Evolutionary conservation across 768 basidiomycete species (phyloP), one percentile per base, ranked within the genome.

Genomic region (Hypholoma sublateritium): DNA sequence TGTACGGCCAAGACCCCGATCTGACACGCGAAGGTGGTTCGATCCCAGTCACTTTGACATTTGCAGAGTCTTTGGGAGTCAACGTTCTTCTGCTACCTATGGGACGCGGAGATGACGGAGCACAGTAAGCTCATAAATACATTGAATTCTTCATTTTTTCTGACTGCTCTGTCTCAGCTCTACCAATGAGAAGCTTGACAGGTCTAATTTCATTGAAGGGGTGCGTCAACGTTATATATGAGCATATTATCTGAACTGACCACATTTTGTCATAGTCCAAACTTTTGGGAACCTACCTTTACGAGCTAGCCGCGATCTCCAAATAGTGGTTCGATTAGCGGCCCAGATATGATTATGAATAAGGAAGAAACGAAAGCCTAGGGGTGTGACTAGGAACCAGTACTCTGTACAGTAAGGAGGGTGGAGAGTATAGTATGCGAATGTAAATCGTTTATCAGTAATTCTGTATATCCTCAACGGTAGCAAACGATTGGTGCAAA

Each of bases 121-220:
- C 93, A 41, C 93, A 94, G 88, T 93, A 67, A 61, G 89, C 84
- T 19, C 14, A 25, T 4, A 14, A 19, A 32, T 25, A 43, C 4
- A 21, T 16, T 24, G n/a, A 25, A 25, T 11, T 32, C 11, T n/a
- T 21, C 43, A 32, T 39, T 32, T 42, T 1, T n/a, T 21, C n/a
- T 41, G 39, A 50, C 28, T 21, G 9, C 32, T 36, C 49, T 37
- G 34, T 54, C 55, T 2, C 59, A 92, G 91, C 72, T 93, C 91
- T 50, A 94, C 91, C 11, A 95, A 96, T 70, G 96, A 98, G 80
- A 98, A 98, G 72, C 77, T 98, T 50, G 95, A 98, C 72, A 77
- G 77, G 51, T 85, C 84, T 47, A 98, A 98, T 77, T 97, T 88
- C 72, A 88, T 97, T 58, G 76, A 91, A 71, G 90, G 88, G 66